These are phyloP conservation scores for Eucalyptus polybractea DNA, from an alignment of 345 rosid genomes.

Conservation along the genomic window DNA sequence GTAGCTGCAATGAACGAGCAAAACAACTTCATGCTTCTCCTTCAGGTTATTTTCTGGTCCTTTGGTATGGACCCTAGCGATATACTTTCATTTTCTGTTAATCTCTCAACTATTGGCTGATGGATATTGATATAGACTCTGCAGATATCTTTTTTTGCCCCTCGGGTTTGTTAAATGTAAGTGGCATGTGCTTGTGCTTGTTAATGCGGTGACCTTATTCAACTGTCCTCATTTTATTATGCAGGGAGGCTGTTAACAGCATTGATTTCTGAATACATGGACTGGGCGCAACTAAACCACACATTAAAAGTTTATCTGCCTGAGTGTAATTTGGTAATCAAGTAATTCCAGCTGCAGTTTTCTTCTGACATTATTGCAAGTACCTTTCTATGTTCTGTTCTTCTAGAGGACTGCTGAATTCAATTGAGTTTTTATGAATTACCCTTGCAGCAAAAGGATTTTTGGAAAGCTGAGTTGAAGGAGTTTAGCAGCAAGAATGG, in stretches of 20 bases:
- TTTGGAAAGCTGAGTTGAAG: slow-evolving; percentile 77
- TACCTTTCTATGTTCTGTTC: not conserved
- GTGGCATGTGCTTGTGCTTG: not conserved
- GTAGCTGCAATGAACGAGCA: slow-evolving; percentile 91
- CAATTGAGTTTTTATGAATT: not conserved
- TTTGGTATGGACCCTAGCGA: not conserved
- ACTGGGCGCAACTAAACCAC: slow-evolving; percentile 94
- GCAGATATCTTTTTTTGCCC: not conserved
- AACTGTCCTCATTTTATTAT: not conserved
- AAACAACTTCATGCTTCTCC: slow-evolving; percentile 89
- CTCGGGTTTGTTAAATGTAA: not conserved
- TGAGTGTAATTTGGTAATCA: slow-evolving; percentile 94
- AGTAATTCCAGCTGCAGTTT: slow-evolving; percentile 6
- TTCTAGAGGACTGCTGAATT: not conserved
- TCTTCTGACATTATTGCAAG: not conserved
- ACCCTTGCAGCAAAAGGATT: slow-evolving; percentile 65
- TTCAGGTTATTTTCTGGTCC: slow-evolving; percentile 38
- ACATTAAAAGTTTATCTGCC: slow-evolving; percentile 82
- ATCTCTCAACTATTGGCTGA: not conserved
- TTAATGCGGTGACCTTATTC: not conserved
- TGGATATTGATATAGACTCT: not conserved
- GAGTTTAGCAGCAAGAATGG: slow-evolving; percentile 79
- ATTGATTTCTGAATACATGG: slow-evolving; percentile 79
- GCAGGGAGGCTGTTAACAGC: slow-evolving; percentile 89
- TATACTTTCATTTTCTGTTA: not conserved